Conservation (phyloP, 1,284 basidiomycete species). For the Retiboletus flavoniger region DNA sequence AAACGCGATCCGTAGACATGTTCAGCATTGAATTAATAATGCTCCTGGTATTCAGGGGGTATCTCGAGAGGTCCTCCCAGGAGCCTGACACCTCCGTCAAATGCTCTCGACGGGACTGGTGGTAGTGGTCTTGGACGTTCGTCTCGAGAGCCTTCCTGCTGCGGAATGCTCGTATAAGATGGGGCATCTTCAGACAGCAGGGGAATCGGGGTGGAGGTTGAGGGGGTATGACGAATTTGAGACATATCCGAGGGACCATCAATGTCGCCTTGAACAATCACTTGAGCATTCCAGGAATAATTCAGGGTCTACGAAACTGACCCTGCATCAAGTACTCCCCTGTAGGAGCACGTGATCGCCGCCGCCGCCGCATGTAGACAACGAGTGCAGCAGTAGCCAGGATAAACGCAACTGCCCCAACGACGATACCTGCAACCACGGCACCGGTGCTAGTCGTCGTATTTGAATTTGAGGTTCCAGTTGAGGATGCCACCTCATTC, state of each 20-base stretch:
- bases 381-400: background rate
- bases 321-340: background rate
- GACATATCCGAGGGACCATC: background rate
- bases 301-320: background rate
- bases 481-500: background rate
- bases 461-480: background rate
- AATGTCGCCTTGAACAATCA: background rate
- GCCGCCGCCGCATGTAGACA: conserved; percentile 1
- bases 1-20: background rate
- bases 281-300: background rate
- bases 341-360: background rate
- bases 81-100: conserved; percentile 6
- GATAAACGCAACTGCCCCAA: background rate
- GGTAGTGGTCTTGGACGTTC: background rate
- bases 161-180: background rate
- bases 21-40: background rate
- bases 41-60: conserved; percentile 1
- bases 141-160: background rate
- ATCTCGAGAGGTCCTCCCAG: background rate
- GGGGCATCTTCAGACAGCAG: background rate
- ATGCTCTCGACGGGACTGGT: background rate
- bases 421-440: background rate
- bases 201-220: background rate
- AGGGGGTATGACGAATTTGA: background rate
- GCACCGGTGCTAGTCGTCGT: background rate